Evolutionary conservation across 148 eudicot species (phyloP).

Genomic region (Vaccinium darrowii): DNA sequence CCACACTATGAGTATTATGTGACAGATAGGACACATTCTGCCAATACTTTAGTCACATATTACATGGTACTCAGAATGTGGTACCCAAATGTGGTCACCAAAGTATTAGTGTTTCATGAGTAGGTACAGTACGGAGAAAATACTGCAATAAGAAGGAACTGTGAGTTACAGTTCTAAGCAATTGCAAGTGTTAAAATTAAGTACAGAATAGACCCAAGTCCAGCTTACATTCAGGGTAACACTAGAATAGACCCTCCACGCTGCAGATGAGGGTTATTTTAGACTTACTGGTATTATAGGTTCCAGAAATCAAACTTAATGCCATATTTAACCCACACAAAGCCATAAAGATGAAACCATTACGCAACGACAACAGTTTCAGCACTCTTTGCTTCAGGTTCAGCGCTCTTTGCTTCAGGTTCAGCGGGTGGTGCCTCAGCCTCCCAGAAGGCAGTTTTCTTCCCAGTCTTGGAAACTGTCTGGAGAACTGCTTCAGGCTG

Average conservation of each 20-base stretch:
- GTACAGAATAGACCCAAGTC: not conserved
- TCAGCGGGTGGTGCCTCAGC: constrained; percentile 37
- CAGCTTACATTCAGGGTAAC: not conserved
- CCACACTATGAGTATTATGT: too few relatives aligned
- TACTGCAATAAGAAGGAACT: not conserved
- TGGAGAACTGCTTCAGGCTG: constrained; percentile 77
- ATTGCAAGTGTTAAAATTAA: not conserved
- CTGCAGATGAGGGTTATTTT: not conserved
- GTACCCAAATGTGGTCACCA: too few relatives aligned
- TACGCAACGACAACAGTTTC: constrained; percentile 32
- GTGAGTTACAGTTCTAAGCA: not conserved
- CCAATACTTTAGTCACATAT: too few relatives aligned
- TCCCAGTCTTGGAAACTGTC: constrained; percentile 86
- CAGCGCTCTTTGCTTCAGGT: constrained; percentile 27
- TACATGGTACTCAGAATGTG: too few relatives aligned
- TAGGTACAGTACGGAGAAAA: not conserved
- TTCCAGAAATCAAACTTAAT: not conserved
- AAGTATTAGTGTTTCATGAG: too few relatives aligned
- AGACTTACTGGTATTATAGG: not conserved
- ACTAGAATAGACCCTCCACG: not conserved
- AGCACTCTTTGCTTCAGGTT: constrained; percentile 22
- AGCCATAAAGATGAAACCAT: not conserved
- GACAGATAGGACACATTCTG: too few relatives aligned
- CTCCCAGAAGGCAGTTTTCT: constrained; percentile 74
- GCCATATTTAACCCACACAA: not conserved